phyloP scores from a whole-genome alignment of 1,284 basidiomycete species.

The Rhizoctonia solani region DNA sequence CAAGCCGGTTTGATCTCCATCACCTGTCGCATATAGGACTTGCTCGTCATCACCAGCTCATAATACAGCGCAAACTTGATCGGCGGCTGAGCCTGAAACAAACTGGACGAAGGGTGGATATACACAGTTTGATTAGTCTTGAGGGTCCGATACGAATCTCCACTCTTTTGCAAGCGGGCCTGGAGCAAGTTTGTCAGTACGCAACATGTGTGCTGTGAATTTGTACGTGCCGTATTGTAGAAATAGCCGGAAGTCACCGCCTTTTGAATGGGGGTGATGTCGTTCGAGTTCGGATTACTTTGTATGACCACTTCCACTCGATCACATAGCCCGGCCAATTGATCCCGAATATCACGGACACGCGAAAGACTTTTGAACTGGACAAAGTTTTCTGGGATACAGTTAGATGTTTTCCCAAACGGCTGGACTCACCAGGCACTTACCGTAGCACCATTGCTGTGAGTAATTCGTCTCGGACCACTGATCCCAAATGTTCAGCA shows the following conservation, averaged over 20 bases:
- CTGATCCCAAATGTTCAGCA: conserved; percentile 97
- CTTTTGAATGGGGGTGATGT: conserved; percentile 92
- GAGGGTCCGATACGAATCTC: conserved; percentile 89
- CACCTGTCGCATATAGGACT: conserved; percentile 76
- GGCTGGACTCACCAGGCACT: neutral
- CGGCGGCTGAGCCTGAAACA: conserved; percentile 95
- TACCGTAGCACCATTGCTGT: conserved; percentile 61
- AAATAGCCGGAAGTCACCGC: conserved; percentile 95
- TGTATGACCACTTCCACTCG: conserved; percentile 92
- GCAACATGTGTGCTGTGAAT: neutral
- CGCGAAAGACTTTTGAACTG: conserved; percentile 95
- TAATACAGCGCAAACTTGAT: conserved; percentile 91
- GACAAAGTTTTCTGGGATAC: conserved; percentile 92
- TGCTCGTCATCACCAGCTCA: conserved; percentile 87
- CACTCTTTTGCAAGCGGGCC: conserved; percentile 88
- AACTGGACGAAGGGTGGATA: conserved; percentile 92
- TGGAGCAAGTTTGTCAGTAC: conserved; percentile 43
- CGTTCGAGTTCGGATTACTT: conserved; percentile 85
- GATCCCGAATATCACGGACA: conserved; percentile 95
- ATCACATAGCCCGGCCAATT: conserved; percentile 93
- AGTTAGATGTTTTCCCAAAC: conserved; percentile 37
- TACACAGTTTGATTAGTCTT: conserved; percentile 96
- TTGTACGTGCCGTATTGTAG: conserved; percentile 78
- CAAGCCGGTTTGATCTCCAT: conserved; percentile 89
- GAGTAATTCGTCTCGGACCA: conserved; percentile 98